A percentile compares a stretch with the other conserved stretches of the same genome.
Evolutionary conservation across 192 early-diverging fungal species (phyloP).

Genomic region (Linnemannia zychae): DNA sequence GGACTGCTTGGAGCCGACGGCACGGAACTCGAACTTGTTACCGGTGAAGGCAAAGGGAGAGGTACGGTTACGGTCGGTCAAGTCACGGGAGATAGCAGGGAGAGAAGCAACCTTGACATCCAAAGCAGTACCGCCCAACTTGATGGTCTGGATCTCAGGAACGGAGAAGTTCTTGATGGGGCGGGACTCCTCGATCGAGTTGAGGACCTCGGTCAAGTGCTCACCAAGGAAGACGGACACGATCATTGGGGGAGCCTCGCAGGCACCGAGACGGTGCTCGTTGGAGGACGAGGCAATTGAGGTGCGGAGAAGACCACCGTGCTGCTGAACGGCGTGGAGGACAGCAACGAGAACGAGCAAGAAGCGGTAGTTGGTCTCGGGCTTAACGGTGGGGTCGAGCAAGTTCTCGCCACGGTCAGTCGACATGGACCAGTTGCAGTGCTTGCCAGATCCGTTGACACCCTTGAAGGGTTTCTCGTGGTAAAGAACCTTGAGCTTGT

Average conservation of each 20-base stretch:
- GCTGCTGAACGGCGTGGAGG: slow-evolving; percentile 92
- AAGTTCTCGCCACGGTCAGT: slow-evolving; percentile 98
- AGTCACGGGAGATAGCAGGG: slow-evolving; percentile 92
- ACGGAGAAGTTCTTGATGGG: slow-evolving; percentile 90
- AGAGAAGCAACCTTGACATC: slow-evolving; percentile 96
- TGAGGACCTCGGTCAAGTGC: slow-evolving; percentile 95
- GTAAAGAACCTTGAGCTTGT: slow-evolving; percentile 97
- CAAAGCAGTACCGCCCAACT: slow-evolving; percentile 94
- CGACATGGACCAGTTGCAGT: slow-evolving; percentile 98
- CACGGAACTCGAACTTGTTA: slow-evolving; percentile 99
- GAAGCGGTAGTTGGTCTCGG: slow-evolving; percentile 99
- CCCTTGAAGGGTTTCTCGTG: slow-evolving; percentile 99
- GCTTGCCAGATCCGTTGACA: slow-evolving; percentile 99
- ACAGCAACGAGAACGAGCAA: slow-evolving; percentile 93
- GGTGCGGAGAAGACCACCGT: slow-evolving; percentile 92
- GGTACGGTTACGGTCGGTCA: slow-evolving; percentile 99
- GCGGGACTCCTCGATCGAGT: slow-evolving; percentile 91
- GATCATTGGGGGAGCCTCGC: slow-evolving; percentile 98
- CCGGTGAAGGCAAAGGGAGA: slow-evolving; percentile 99
- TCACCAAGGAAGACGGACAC: slow-evolving; percentile 98
- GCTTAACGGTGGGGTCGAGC: slow-evolving; percentile 94
- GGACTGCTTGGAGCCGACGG: slow-evolving; percentile 98
- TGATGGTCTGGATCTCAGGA: slow-evolving; percentile 92
- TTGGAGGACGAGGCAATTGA: slow-evolving; percentile 96
- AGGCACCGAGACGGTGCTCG: slow-evolving; percentile 98